Conservation (phyloP, 352 stramenopile species). For the Pythium rhizo-oryzae region DNA sequence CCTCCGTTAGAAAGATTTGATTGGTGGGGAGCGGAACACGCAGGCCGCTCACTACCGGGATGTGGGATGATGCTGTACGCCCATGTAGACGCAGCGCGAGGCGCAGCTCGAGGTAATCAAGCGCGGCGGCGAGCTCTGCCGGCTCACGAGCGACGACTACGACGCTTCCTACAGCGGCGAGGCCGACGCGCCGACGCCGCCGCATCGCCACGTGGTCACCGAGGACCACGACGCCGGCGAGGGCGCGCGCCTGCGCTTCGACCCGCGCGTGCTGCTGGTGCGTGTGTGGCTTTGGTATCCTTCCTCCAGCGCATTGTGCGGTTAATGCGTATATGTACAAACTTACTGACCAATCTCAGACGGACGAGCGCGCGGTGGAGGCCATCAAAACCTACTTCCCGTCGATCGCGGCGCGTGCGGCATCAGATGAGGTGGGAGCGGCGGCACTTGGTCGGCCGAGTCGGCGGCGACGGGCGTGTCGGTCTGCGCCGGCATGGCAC, state of each 20-base stretch:
- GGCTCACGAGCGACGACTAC: slow-evolving; percentile 45
- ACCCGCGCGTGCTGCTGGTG: slow-evolving; percentile 26
- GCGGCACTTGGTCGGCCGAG: slow-evolving; percentile 19
- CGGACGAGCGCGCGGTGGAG: slow-evolving; percentile 52
- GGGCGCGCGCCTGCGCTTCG: slow-evolving; percentile 19
- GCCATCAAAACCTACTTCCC: slow-evolving; percentile 70
- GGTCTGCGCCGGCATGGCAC: too few relatives aligned
- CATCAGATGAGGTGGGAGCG: slow-evolving; percentile 32
- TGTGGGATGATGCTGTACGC: not conserved
- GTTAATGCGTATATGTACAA: too few relatives aligned
- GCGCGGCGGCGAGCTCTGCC: slow-evolving; percentile 63
- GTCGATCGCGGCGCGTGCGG: slow-evolving; percentile 48
- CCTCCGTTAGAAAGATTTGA: too few relatives aligned
- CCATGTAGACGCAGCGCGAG: slow-evolving; percentile 28
- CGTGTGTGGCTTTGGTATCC: too few relatives aligned
- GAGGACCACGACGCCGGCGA: slow-evolving; percentile 10
- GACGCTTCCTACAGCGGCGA: slow-evolving; percentile 20
- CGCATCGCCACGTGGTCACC: not conserved
- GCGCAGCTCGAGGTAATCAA: slow-evolving; percentile 51
- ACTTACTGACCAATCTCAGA: too few relatives aligned
- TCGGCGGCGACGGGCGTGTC: too few relatives aligned
- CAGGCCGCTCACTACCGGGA: too few relatives aligned
- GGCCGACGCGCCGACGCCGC: too few relatives aligned
- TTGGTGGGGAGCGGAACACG: slow-evolving; percentile 19
- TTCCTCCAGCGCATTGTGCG: too few relatives aligned